phyloP scores from a whole-genome alignment of 2,329 filamentous ascomycete genomes.

The Hymenoscyphus occultus region DNA sequence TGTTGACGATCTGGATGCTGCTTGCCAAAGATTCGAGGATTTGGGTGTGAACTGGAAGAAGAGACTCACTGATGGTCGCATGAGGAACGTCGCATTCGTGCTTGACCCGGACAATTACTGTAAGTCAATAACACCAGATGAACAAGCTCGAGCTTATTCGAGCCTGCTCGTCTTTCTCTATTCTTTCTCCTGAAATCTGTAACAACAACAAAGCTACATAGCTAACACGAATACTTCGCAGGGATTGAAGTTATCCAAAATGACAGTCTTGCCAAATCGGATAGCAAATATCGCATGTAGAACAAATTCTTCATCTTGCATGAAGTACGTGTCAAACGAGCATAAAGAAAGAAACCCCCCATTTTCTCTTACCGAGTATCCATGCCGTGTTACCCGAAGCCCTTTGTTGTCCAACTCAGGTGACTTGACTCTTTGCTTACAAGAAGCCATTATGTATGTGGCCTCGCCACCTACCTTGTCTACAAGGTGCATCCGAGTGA shows the following conservation, averaged over 20 bases:
- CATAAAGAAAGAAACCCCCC: constrained; percentile 1
- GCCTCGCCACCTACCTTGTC: constrained; percentile 1
- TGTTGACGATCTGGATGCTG: constrained; percentile 85
- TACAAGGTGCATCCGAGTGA: constrained; percentile 7
- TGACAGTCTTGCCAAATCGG: constrained; percentile 52
- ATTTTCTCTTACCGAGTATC: background rate
- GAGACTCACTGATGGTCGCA: constrained; percentile 82
- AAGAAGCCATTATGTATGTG: constrained; percentile 9
- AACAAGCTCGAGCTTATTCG: background rate
- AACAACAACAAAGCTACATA: background rate
- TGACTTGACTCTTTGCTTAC: constrained; percentile 8
- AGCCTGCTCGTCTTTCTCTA: background rate
- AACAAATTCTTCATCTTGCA: background rate
- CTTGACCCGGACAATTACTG: constrained; percentile 86
- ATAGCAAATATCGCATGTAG: constrained; percentile 21
- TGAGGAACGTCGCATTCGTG: constrained; percentile 93
- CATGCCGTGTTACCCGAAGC: background rate
- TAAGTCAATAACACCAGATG: background rate
- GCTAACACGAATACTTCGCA: background rate
- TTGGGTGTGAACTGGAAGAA: constrained; percentile 90
- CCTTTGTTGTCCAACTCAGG: constrained; percentile 2
- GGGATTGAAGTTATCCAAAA: constrained; percentile 76
- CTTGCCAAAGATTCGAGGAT: constrained; percentile 82
- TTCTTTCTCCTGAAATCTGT: background rate
- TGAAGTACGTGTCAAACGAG: constrained; percentile 7